A percentile compares a stretch with the other conserved stretches of the same genome.
Conservation (phyloP, 257 asterid genomes). For the Capsicum baccatum region DNA sequence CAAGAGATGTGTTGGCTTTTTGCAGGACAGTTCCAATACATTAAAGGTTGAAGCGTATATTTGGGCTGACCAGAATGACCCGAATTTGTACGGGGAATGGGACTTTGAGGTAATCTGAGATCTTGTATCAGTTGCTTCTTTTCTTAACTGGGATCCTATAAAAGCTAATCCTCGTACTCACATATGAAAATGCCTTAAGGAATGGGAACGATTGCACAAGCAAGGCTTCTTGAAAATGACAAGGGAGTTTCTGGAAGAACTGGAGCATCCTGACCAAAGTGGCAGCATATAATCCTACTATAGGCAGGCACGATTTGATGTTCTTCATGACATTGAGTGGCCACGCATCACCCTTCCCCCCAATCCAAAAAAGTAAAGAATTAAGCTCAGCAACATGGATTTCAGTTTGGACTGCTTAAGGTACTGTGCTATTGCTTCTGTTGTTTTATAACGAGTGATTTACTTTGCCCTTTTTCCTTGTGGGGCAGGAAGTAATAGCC, state of each 20-base stretch:
- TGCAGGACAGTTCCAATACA: constrained; percentile 67
- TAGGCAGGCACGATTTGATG: constrained; percentile 19
- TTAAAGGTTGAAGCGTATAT: constrained; percentile 60
- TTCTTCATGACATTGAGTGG: neutral
- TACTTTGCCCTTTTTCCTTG: neutral
- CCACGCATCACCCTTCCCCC: neutral
- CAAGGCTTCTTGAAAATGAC: constrained; percentile 70
- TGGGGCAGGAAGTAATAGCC: neutral
- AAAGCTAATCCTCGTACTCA: neutral
- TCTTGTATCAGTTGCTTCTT: constrained; percentile 19
- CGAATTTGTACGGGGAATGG: constrained; percentile 73
- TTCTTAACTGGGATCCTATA: neutral
- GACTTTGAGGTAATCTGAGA: constrained; percentile 59
- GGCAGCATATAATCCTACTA: constrained; percentile 51
- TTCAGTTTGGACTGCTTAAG: neutral
- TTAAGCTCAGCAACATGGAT: neutral
- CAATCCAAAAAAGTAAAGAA: neutral
- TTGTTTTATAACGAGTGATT: neutral
- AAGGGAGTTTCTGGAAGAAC: constrained; percentile 54
- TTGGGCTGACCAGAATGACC: constrained; percentile 71
- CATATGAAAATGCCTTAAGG: constrained; percentile 45
- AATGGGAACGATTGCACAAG: constrained; percentile 69
- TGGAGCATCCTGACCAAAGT: constrained; percentile 58
- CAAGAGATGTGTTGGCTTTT: constrained; percentile 2
- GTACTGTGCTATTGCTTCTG: neutral